Percentiles rank a stretch among this genome's conserved stretches.
phyloP scores from a whole-genome alignment of 352 stramenopile genomes.

The Phytophthora pluvialis region DNA sequence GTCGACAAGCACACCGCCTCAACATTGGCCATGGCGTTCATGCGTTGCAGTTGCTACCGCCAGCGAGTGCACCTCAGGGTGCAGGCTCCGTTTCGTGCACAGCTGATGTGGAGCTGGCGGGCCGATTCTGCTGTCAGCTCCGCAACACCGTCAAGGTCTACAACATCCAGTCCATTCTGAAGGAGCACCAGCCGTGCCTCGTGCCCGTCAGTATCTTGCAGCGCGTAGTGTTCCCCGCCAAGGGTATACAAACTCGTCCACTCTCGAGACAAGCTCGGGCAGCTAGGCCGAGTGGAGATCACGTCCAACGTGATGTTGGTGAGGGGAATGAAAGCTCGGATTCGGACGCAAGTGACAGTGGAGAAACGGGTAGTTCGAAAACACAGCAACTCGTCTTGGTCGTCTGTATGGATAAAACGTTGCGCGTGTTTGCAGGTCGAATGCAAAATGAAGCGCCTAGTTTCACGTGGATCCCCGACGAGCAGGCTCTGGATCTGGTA shows the following conservation, averaged over 20 bases:
- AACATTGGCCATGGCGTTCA: slow-evolving; percentile 56
- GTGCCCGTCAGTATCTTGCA: slow-evolving; percentile 65
- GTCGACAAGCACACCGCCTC: slow-evolving; percentile 66
- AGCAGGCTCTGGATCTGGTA: slow-evolving; percentile 62
- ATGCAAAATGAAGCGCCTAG: slow-evolving; percentile 57
- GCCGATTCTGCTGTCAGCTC: slow-evolving; percentile 67
- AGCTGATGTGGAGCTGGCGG: slow-evolving; percentile 34
- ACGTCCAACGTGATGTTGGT: slow-evolving; percentile 1
- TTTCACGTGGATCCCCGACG: slow-evolving; percentile 79
- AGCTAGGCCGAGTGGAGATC: slow-evolving; percentile 1
- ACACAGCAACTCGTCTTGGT: slow-evolving; percentile 58
- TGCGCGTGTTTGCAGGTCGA: slow-evolving; percentile 62
- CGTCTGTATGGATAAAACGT: slow-evolving; percentile 70
- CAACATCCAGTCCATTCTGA: slow-evolving; percentile 70
- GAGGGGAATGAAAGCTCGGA: slow-evolving; percentile 24
- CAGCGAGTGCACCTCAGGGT: slow-evolving; percentile 7
- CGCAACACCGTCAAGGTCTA: slow-evolving; percentile 64
- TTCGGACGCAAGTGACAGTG: slow-evolving; percentile 13
- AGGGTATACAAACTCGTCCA: background rate
- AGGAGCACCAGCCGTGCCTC: slow-evolving; percentile 66
- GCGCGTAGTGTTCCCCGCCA: slow-evolving; percentile 45
- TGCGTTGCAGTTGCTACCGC: slow-evolving; percentile 50
- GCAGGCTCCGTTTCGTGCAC: background rate
- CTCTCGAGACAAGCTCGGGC: background rate
- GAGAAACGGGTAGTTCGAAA: background rate